Evolutionary conservation across 2,329 filamentous ascomycete genomes (phyloP).

Genomic region (Chalaropsis thielavioides): DNA sequence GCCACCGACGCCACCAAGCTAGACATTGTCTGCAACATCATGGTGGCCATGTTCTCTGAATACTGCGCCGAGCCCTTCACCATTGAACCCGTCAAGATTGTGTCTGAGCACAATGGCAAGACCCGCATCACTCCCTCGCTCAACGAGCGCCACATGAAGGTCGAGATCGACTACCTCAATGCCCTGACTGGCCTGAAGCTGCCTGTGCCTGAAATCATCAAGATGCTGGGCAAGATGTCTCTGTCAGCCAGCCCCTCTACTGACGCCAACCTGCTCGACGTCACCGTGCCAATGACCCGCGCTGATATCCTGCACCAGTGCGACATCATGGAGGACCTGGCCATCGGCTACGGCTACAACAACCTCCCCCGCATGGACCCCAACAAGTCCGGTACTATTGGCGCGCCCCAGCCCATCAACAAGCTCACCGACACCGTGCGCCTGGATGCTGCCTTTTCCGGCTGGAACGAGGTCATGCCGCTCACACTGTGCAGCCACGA

Average conservation of each 20-base stretch:
- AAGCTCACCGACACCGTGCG: constrained; percentile 88
- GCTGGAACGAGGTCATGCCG: constrained; percentile 93
- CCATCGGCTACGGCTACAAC: constrained; percentile 96
- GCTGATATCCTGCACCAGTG: constrained; percentile 93
- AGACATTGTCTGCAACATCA: constrained; percentile 87
- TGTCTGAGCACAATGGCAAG: constrained; percentile 79
- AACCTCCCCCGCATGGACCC: constrained; percentile 77
- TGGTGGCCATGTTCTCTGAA: constrained; percentile 92
- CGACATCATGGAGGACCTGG: constrained; percentile 97
- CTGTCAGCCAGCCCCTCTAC: constrained; percentile 62
- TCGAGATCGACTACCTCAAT: constrained; percentile 88
- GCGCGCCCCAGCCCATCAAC: constrained; percentile 78
- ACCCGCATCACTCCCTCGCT: constrained; percentile 71
- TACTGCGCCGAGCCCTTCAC: constrained; percentile 84
- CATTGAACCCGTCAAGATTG: constrained; percentile 82
- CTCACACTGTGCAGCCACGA: constrained; percentile 94
- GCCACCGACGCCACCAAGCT: constrained; percentile 93
- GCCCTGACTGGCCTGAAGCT: constrained; percentile 73
- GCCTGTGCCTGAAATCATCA: constrained; percentile 59
- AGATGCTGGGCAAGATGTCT: constrained; percentile 77
- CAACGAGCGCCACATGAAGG: constrained; percentile 58
- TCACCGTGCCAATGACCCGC: constrained; percentile 73
- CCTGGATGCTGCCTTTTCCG: constrained; percentile 77
- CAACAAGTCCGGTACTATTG: constrained; percentile 72
- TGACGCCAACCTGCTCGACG: constrained; percentile 50